Base-by-base conservation (phyloP, 2,329 filamentous ascomycete genomes). In the Hypoxylon sp. region DNA sequence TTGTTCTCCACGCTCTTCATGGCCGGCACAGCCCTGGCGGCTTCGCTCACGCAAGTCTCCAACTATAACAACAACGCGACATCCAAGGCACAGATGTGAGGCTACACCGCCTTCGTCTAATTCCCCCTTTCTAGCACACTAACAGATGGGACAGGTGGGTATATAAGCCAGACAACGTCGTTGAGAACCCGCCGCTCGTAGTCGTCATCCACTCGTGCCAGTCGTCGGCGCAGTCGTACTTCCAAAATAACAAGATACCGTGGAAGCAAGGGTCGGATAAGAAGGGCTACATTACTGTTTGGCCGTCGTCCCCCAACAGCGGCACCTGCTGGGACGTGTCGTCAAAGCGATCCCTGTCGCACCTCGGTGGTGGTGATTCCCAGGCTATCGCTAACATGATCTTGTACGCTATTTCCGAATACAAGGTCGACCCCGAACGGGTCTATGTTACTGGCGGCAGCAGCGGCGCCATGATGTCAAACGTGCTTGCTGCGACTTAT, bases 311-410 rank as follows among this genome's bases (percentile, higher is more conserved):
- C 7, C 84, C 85, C 0, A 81, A 85, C 68, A 75, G 73, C n/a
- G 85, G 78, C 10, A 77, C 76, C 17, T 89, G 86, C 76, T 89
- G 86, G 86, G 87, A 89, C 68, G 86, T 88, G 4, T 83, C 82
- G 5, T 85, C 82, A n/a, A 77, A 79, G 36, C 53, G 62, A 7
- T 82, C 83, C 0, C 71, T 80, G 34, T 72, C 70, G 5, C 76
- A 78, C 63, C 63, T 75, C 2, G 79, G 79, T 53, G 77, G 78
- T 1, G 79, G 77, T 21, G 79, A 81, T 67, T 74, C 74, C 23
- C 75, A 80, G 63, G 79, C 78, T 43, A 79, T 81, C 65, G 77
- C 79, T 11, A 79, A 80, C 70, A 80, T 80, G 79, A 76, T 80
- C 58, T 41, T 69, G 34, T 78, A 77, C 60, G 77, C 75, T 5